Evolutionary conservation across 495 filamentous ascomycete species (phyloP).

Genomic region (Daldinia vernicosa): DNA sequence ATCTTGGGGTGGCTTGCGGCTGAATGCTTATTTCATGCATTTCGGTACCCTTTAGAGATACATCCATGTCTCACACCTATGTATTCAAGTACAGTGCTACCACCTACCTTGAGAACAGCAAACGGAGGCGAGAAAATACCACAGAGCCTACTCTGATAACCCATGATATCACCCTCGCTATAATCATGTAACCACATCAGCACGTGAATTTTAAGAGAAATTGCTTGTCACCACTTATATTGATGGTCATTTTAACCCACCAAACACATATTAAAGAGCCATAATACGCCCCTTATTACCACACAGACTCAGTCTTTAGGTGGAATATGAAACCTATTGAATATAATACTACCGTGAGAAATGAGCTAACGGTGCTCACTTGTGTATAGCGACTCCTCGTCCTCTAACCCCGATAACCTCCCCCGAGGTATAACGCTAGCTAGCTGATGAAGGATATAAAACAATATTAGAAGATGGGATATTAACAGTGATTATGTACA

Average conservation of each 20-base stretch:
- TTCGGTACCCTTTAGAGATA: constrained; percentile 8
- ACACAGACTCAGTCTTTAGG: not conserved
- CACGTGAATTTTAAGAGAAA: not conserved
- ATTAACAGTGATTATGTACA: too few relatives aligned
- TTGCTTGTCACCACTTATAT: not conserved
- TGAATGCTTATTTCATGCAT: constrained; percentile 26
- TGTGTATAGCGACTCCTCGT: not conserved
- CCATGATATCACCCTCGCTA: not conserved
- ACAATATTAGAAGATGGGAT: not conserved
- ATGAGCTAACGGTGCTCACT: not conserved
- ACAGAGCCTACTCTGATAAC: not conserved
- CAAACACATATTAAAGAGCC: not conserved
- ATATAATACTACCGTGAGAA: not conserved
- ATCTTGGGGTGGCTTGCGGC: constrained; percentile 13
- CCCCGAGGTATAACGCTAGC: too few relatives aligned
- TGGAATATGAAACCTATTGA: not conserved
- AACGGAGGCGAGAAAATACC: not conserved
- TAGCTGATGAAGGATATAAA: not conserved
- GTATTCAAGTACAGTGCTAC: not conserved
- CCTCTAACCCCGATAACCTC: not conserved
- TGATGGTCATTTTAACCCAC: not conserved
- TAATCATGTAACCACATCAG: not conserved
- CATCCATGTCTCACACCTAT: not conserved
- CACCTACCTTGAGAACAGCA: not conserved
- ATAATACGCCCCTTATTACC: not conserved